Evolutionary conservation across 2,329 filamentous ascomycete species (phyloP).

Genomic region (Pseudogymnoascus sp.): DNA sequence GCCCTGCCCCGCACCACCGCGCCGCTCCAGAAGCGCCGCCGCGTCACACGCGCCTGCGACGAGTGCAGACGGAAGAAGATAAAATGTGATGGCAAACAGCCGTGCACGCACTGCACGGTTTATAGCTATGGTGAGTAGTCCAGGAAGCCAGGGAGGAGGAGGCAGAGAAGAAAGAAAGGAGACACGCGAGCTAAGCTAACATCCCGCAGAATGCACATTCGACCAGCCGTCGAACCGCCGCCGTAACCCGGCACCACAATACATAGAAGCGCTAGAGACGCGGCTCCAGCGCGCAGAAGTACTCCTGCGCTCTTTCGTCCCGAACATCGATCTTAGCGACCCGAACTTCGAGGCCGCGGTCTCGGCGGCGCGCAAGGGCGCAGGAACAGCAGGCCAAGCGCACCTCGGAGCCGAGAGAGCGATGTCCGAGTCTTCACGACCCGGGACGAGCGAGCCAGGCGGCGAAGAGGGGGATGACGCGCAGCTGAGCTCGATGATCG

Average conservation of each 20-base stretch:
- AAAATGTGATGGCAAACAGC: slow-evolving; percentile 79
- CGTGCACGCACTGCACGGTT: slow-evolving; percentile 91
- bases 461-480: slow-evolving; percentile 47
- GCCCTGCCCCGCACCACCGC: slow-evolving; percentile 15
- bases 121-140: slow-evolving; percentile 81
- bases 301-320: slow-evolving; percentile 52
- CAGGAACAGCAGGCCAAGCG: slow-evolving; percentile 8
- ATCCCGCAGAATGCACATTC: slow-evolving; percentile 57
- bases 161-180: not conserved
- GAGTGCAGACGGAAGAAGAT: slow-evolving; percentile 81
- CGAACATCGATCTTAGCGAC: slow-evolving; percentile 66
- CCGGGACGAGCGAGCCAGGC: slow-evolving; percentile 20
- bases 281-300: slow-evolving; percentile 62
- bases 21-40: slow-evolving; percentile 65
- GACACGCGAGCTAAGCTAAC: not conserved
- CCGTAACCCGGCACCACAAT: slow-evolving; percentile 63
- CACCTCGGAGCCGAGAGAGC: not conserved
- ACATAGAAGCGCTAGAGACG: slow-evolving; percentile 62
- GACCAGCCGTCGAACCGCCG: slow-evolving; percentile 69
- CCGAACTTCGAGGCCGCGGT: slow-evolving; percentile 71
- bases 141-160: not conserved
- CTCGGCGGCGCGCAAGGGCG: slow-evolving; percentile 39
- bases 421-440: not conserved
- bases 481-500: slow-evolving; percentile 87
- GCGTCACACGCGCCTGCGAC: slow-evolving; percentile 74